Conservation (phyloP, 2,329 filamentous ascomycete species). For the Trichophyton benhamiae region DNA sequence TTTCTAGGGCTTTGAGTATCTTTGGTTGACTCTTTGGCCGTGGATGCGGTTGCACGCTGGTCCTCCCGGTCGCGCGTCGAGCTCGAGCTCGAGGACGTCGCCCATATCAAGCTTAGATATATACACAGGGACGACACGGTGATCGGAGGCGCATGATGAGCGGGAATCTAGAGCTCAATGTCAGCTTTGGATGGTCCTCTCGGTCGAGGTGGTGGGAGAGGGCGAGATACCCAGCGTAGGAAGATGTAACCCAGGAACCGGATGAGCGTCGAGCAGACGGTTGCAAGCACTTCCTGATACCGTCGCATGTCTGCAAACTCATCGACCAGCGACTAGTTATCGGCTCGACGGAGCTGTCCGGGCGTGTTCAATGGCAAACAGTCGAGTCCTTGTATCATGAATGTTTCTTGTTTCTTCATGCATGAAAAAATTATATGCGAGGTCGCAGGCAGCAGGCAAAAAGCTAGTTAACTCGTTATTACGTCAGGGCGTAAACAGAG, state of each 20-base stretch:
- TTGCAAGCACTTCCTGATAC: slow-evolving; percentile 21
- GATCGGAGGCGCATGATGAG: slow-evolving; percentile 25
- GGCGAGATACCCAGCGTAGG: slow-evolving; percentile 32
- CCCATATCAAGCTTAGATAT: slow-evolving; percentile 33
- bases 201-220: too few species aligned
- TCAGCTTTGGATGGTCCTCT: neutral
- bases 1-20: neutral
- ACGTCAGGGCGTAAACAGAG: neutral
- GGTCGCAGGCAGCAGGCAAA: neutral
- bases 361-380: neutral
- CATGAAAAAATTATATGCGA: too few species aligned
- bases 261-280: slow-evolving; percentile 27
- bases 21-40: neutral
- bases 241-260: slow-evolving; percentile 30
- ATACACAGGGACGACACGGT: slow-evolving; percentile 32
- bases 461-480: neutral
- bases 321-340: neutral
- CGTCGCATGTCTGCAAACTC: slow-evolving; percentile 21
- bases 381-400: neutral
- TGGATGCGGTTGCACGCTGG: neutral
- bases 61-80: neutral
- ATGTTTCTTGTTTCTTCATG: too few species aligned
- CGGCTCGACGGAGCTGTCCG: neutral
- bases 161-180: slow-evolving; percentile 24
- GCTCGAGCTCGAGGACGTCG: slow-evolving; percentile 4